Conservation (phyloP, 2,329 filamentous ascomycete species). For the Aspergillus fumigatus region DNA sequence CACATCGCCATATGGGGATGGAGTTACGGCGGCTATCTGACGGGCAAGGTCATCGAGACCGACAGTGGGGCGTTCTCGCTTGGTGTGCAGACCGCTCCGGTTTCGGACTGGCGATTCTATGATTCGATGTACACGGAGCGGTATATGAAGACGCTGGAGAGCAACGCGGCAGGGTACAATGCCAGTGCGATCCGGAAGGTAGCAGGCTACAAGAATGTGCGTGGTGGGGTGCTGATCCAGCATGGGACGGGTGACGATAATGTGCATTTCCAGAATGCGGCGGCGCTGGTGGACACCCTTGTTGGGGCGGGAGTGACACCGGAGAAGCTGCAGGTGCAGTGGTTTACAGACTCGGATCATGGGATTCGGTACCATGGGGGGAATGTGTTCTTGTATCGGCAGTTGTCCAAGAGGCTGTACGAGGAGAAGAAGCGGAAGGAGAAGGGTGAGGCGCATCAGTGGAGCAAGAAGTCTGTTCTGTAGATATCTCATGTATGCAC, state of each 20-base stretch:
- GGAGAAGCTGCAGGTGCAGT: conserved; percentile 58
- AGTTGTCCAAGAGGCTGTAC: conserved; percentile 57
- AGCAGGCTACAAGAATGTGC: conserved; percentile 58
- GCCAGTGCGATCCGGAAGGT: conserved; percentile 55
- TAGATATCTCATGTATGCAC: background rate
- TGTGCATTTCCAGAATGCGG: conserved; percentile 65
- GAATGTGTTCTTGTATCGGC: conserved; percentile 56
- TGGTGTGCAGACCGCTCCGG: conserved; percentile 61
- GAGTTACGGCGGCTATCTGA: conserved; percentile 65
- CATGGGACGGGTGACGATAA: conserved; percentile 69
- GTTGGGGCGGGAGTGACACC: conserved; percentile 57
- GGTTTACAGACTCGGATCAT: conserved; percentile 64
- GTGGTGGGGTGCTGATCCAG: conserved; percentile 57
- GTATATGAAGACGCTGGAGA: conserved; percentile 62
- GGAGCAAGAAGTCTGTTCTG: conserved; percentile 37
- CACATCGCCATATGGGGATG: conserved; percentile 66
- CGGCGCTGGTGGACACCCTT: conserved; percentile 58
- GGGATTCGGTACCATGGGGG: conserved; percentile 56
- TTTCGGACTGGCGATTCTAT: conserved; percentile 67
- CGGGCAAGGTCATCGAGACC: conserved; percentile 61
- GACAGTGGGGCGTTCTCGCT: conserved; percentile 59
- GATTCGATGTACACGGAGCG: conserved; percentile 68
- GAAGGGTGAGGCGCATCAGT: conserved; percentile 40
- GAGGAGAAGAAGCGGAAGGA: conserved; percentile 55
- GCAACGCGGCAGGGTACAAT: conserved; percentile 58